Conservation (phyloP, 2,329 filamentous ascomycete genomes). For the Metarhizium sp. region DNA sequence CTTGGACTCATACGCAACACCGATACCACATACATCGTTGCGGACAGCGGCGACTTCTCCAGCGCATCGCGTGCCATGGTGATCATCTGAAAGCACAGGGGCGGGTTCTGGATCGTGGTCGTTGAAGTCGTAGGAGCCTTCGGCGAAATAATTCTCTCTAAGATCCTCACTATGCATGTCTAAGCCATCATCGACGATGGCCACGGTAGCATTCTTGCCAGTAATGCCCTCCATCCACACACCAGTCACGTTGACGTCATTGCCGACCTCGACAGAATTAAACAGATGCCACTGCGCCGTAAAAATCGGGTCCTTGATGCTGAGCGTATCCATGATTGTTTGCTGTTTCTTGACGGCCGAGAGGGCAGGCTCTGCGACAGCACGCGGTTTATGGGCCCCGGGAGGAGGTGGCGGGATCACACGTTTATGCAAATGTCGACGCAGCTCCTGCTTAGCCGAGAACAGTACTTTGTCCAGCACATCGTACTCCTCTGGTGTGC, state of each 20-base stretch:
- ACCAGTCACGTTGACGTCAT: conserved; percentile 94
- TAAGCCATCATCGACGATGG: conserved; percentile 91
- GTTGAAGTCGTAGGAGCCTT: conserved; percentile 94
- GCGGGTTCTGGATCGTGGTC: conserved; percentile 70
- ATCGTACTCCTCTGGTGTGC: conserved; percentile 41
- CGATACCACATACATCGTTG: conserved; percentile 92
- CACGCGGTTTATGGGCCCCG: conserved; percentile 14
- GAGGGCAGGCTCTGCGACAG: conserved; percentile 11
- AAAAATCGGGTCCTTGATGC: conserved; percentile 85
- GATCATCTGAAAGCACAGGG: conserved; percentile 75
- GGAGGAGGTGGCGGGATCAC: conserved; percentile 30
- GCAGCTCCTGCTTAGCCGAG: conserved; percentile 61
- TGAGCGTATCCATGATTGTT: conserved; percentile 54
- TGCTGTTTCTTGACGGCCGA: conserved; percentile 48
- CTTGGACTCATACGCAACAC: conserved; percentile 85
- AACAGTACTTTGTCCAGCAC: conserved; percentile 66
- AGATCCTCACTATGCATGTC: conserved; percentile 94
- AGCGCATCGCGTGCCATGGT: conserved; percentile 87
- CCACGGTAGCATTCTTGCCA: conserved; percentile 78
- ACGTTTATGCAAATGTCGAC: conserved; percentile 44
- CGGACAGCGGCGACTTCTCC: conserved; percentile 88
- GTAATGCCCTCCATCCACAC: conserved; percentile 89
- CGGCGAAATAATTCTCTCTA: conserved; percentile 86
- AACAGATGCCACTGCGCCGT: conserved; percentile 90
- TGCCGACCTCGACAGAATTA: conserved; percentile 70